phyloP scores from a whole-genome alignment of 2,329 filamentous ascomycete genomes.

The Xylariaceae sp. region DNA sequence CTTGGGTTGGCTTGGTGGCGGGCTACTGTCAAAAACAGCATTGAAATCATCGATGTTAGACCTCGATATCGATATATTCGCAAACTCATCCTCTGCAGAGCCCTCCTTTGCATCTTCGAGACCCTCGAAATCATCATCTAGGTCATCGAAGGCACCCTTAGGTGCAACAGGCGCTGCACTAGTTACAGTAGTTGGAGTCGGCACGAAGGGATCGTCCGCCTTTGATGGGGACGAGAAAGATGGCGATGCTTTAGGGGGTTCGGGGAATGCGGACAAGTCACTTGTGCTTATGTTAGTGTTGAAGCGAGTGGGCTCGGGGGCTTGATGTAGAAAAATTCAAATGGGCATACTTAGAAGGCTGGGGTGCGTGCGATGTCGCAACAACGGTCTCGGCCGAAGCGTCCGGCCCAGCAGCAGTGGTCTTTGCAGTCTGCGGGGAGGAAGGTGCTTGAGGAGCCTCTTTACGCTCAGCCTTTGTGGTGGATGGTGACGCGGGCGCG shows the following conservation, averaged over 20 bases:
- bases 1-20: conserved; percentile 57
- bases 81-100: conserved; percentile 77
- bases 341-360: conserved; percentile 36
- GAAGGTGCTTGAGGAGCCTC: conserved; percentile 31
- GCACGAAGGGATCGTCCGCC: conserved; percentile 38
- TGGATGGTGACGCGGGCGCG: conserved; percentile 61
- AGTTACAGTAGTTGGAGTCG: conserved; percentile 41
- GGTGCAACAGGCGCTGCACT: conserved; percentile 40
- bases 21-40: conserved; percentile 75
- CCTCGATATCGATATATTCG: conserved; percentile 71
- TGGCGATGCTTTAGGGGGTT: conserved; percentile 41
- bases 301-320: not conserved
- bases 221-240: conserved; percentile 38
- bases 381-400: conserved; percentile 28
- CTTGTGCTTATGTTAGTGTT: conserved; percentile 32
- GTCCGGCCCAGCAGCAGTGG: conserved; percentile 34
- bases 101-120: conserved; percentile 84
- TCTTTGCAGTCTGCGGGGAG: conserved; percentile 35
- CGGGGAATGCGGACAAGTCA: conserved; percentile 34
- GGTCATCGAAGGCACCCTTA: conserved; percentile 69
- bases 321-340: conserved; percentile 10
- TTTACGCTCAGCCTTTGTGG: conserved; percentile 38
- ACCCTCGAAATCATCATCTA: conserved; percentile 80
- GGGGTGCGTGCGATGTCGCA: conserved; percentile 28
- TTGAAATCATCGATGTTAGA: conserved; percentile 80